Evolutionary conservation across 441 rosid genomes (phyloP).

Genomic region (Sinapis alba): DNA sequence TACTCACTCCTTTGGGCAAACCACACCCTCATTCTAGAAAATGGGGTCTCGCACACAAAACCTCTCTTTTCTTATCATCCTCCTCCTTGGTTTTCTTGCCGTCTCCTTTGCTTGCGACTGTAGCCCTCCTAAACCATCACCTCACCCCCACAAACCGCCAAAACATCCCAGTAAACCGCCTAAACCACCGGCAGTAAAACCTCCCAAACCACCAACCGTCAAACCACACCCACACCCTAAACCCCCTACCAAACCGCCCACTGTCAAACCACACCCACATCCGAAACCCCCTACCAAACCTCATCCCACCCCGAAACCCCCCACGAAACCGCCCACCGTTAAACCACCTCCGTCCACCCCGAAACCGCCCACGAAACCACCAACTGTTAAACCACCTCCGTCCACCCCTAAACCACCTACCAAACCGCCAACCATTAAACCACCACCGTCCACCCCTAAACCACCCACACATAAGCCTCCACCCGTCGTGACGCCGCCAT

Average conservation of each 20-base stretch:
- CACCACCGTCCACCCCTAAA: not conserved
- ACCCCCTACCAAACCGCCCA: conserved; percentile 3
- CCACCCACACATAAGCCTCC: conserved; percentile 24
- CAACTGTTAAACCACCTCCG: conserved; percentile 7
- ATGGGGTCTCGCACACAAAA: conserved; percentile 35
- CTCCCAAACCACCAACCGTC: conserved; percentile 21
- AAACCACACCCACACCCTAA: conserved; percentile 11
- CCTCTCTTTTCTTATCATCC: conserved; percentile 28
- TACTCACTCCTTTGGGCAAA: conserved; percentile 15
- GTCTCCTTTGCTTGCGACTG: conserved; percentile 35
- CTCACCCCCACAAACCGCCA: conserved; percentile 19
- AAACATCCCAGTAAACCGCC: conserved; percentile 29
- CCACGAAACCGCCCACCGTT: not conserved
- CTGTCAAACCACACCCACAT: conserved; percentile 6
- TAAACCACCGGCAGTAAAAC: conserved; percentile 24
- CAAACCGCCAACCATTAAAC: not conserved
- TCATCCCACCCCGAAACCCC: not conserved
- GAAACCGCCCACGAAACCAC: conserved; percentile 1
- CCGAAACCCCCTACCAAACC: conserved; percentile 7
- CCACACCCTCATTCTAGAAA: conserved; percentile 1
- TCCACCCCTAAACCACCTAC: not conserved
- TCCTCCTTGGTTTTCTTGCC: conserved; percentile 30
- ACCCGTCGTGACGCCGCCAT: not conserved
- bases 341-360: conserved; percentile 5
- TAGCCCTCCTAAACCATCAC: conserved; percentile 27